A percentile compares a stretch with the other conserved stretches of the same genome.
Evolutionary conservation across 305 asterid species (phyloP).

Genomic region (Solanum aculeatissimum): DNA sequence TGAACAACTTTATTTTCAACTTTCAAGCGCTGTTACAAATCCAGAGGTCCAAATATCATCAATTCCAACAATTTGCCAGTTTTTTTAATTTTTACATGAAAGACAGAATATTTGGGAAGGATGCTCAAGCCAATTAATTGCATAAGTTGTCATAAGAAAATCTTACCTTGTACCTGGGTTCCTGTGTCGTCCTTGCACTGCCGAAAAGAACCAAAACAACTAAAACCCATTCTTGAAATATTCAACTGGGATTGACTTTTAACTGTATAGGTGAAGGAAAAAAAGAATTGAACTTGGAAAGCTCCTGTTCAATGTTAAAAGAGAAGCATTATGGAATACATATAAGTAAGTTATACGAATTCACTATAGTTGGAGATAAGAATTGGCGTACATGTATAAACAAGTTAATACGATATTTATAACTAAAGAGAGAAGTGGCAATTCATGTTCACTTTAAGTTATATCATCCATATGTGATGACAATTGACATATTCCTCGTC

Average conservation of each 20-base stretch:
- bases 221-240: neutral
- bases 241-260: neutral
- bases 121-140: neutral
- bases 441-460: neutral
- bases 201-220: neutral
- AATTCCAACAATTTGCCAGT: neutral
- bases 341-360: neutral
- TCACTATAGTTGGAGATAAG: neutral
- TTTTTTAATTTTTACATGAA: neutral
- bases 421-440: neutral
- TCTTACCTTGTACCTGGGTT: slow-evolving; percentile 1
- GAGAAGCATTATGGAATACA: neutral
- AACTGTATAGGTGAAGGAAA: neutral
- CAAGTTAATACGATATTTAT: neutral
- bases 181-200: neutral
- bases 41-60: neutral
- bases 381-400: neutral
- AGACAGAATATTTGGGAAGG: neutral
- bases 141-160: neutral
- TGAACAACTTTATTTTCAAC: neutral
- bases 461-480: neutral
- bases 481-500: neutral
- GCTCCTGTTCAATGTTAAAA: neutral
- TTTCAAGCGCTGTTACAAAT: neutral
- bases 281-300: neutral